Evolutionary conservation across 768 basidiomycete genomes (phyloP).

Genomic region (Cystobasidium onofrii): DNA sequence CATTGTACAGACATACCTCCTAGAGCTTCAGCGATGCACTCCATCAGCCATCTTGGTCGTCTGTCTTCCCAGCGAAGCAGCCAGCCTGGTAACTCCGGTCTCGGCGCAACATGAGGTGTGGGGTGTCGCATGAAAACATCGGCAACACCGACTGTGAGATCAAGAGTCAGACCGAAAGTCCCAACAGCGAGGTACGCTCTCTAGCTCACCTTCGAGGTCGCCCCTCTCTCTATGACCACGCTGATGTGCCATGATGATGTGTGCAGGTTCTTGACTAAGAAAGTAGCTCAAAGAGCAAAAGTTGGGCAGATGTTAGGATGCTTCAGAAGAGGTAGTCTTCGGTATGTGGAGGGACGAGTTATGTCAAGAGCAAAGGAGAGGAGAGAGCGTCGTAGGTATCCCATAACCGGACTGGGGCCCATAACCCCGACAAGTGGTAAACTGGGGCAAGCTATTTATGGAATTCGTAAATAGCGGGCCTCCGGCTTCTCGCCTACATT

Average conservation of each 20-base stretch:
- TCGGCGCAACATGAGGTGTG: slow-evolving; percentile 17
- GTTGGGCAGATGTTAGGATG: no score
- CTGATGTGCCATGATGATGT: slow-evolving; percentile 6
- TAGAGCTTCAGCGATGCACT: slow-evolving; percentile 17
- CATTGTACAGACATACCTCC: background rate
- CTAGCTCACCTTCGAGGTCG: slow-evolving; percentile 22
- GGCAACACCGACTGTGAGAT: slow-evolving; percentile 25
- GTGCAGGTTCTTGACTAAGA: background rate
- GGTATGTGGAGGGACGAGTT: no score
- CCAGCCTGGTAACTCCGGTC: slow-evolving; percentile 20
- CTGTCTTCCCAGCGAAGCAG: slow-evolving; percentile 18
- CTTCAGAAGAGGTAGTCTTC: no score
- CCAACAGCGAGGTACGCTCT: no score
- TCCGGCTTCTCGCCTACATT: no score
- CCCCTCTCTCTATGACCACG: slow-evolving; percentile 6
- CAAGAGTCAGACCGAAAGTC: no score
- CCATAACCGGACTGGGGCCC: no score
- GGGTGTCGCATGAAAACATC: slow-evolving; percentile 15
- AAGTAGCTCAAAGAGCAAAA: background rate
- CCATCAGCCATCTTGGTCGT: slow-evolving; percentile 23
- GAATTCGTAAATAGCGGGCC: no score
- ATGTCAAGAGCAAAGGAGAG: no score
- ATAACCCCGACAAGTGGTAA: no score
- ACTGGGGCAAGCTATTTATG: no score
- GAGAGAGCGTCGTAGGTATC: no score